Evolutionary conservation across 148 eudicot genomes (phyloP), one percentile per base, ranked within the genome.

Genomic region (Nepenthes gracilis): DNA sequence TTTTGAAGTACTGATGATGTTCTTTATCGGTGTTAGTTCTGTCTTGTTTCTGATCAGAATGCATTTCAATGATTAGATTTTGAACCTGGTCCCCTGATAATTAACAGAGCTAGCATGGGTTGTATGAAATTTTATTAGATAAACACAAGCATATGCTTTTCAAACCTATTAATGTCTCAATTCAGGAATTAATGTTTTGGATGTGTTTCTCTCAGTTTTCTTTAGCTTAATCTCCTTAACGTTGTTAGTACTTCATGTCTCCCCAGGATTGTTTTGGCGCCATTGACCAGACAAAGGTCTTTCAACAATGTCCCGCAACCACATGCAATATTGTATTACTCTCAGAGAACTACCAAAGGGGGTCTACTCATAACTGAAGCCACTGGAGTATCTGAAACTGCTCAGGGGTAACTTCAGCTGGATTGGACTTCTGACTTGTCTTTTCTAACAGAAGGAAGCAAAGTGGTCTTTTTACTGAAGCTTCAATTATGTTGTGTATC

Each of bases 291-390:
- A 63, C 72, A 65, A 23, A 77, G 84, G 70, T 80, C 84, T 35
- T 80, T 55, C 38, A 67, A 59, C 48, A 74, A 80, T 64, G 77
- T 80, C 65, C 81, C 84, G 66, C 84, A 80, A 10, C 72, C 76
- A 45, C 84, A 80, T 34, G 78, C 80, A 2, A 68, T 73, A 47
- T 43, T 74, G 8, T 77, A 74, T 62, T 81, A 81, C 73, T 71
- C 81, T 9, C 85, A 80, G 59, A 64, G 81, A 59, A 53, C 84
- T 35, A 65, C 78, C 43, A 74, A 77, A 63, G 84, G 81, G 9
- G 85, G 79, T 34, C 68, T 81, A 55, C 81, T 77, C 53, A 69
- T 81, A 14, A 9, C 77, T 36, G 79, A 81, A 70, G 85, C 85
- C 23, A 67, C 79, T 1, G 81, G 73, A 8, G 76, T 77, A 34